phyloP scores from a whole-genome alignment of 116 monocot species.

The Zostera marina region DNA sequence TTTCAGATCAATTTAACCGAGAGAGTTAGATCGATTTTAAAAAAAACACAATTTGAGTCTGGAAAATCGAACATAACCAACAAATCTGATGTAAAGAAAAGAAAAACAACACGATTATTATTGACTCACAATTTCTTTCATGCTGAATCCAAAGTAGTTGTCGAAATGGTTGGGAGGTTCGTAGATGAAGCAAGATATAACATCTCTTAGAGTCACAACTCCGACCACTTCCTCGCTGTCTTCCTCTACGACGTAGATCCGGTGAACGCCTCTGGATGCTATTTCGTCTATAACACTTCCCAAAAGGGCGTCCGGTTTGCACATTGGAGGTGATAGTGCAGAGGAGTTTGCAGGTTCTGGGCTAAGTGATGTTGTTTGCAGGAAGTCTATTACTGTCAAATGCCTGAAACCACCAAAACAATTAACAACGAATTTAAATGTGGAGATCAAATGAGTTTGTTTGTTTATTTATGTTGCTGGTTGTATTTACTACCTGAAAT shows the following conservation, averaged over 20 bases:
- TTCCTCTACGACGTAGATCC: constrained; percentile 60
- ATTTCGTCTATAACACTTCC: constrained; percentile 63
- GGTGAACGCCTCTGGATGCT: constrained; percentile 38
- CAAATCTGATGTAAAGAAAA: no score
- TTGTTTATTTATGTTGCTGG: no score
- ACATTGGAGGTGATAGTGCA: constrained; percentile 23
- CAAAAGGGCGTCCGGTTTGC: constrained; percentile 26
- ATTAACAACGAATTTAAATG: background rate
- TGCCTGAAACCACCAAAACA: constrained; percentile 26
- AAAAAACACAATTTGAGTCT: no score
- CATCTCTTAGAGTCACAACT: constrained; percentile 74
- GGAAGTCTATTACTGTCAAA: constrained; percentile 68
- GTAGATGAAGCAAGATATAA: constrained; percentile 77
- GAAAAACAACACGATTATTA: constrained; percentile 1
- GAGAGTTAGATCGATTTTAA: no score
- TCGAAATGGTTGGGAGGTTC: constrained; percentile 66
- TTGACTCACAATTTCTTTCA: constrained; percentile 34
- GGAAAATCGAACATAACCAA: no score
- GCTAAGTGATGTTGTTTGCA: constrained; percentile 21
- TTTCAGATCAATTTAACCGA: no score
- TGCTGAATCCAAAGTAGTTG: constrained; percentile 27
- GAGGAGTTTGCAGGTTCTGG: constrained; percentile 2
- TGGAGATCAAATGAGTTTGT: no score
- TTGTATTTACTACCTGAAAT: constrained; percentile 67
- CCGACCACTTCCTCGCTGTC: constrained; percentile 41